A percentile compares a stretch with the other conserved stretches of the same genome.
phyloP scores from a whole-genome alignment of 2,329 filamentous ascomycete species.

The Pyricularia pennisetigena region DNA sequence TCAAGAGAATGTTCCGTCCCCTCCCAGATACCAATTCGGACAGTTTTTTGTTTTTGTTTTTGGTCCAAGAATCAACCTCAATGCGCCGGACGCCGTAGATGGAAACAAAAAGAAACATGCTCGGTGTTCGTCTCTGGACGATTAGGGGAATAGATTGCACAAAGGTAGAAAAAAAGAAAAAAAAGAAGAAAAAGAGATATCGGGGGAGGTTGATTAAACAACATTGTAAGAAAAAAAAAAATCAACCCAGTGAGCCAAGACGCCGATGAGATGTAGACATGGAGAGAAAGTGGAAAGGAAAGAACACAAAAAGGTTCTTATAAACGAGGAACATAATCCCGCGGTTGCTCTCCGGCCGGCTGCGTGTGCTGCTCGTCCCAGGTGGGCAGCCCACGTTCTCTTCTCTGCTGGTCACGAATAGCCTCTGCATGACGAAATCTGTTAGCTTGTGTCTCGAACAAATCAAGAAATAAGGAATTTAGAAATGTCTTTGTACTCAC shows the following conservation, averaged over 20 bases:
- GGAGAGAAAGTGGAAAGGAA: no score
- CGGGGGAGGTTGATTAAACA: background rate
- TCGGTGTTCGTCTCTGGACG: background rate
- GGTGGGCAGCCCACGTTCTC: constrained; percentile 11
- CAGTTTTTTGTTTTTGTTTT: background rate
- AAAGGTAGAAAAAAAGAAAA: no score
- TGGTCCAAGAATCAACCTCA: background rate
- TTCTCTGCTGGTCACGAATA: constrained; percentile 12
- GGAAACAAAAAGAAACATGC: background rate
- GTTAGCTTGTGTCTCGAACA: background rate
- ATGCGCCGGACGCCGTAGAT: no score
- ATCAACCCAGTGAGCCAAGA: background rate
- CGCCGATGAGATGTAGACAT: background rate
- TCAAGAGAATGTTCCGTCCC: no score
- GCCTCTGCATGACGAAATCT: constrained; percentile 7
- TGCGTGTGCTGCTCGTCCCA: constrained; percentile 8
- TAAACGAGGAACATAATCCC: background rate
- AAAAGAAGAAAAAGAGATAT: background rate
- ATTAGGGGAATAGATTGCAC: no score
- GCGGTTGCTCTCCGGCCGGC: background rate
- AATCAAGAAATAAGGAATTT: background rate
- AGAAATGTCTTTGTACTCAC: constrained; percentile 6
- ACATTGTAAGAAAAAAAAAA: background rate
- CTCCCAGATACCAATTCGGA: background rate
- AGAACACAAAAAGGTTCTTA: no score